Evolutionary conservation across 768 basidiomycete species (phyloP).

Genomic region (Cyclocybe aegerita): DNA sequence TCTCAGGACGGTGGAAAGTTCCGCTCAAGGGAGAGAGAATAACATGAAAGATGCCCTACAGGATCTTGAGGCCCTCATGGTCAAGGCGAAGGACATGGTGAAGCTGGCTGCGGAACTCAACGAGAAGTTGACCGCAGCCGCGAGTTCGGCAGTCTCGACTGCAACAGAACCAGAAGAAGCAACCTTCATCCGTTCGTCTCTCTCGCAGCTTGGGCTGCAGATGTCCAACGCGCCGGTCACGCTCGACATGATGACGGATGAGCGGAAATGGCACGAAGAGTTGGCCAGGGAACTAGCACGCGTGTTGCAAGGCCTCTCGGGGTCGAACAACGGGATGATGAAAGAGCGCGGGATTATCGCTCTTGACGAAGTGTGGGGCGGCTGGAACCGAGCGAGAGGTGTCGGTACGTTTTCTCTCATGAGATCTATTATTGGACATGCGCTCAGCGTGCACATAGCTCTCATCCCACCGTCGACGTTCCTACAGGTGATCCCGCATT

Average conservation of each 20-base stretch:
- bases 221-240: slow-evolving; percentile 81
- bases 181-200: slow-evolving; percentile 83
- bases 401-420: slow-evolving; percentile 57
- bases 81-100: slow-evolving; percentile 92
- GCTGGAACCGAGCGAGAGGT: slow-evolving; percentile 92
- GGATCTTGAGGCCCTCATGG: slow-evolving; percentile 89
- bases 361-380: slow-evolving; percentile 92
- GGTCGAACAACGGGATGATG: slow-evolving; percentile 61
- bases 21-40: slow-evolving; percentile 59
- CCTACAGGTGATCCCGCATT: slow-evolving; percentile 67
- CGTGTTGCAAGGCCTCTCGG: slow-evolving; percentile 54
- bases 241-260: slow-evolving; percentile 83
- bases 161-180: slow-evolving; percentile 75
- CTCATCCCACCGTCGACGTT: slow-evolving; percentile 89
- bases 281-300: slow-evolving; percentile 80
- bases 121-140: slow-evolving; percentile 62
- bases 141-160: slow-evolving; percentile 27
- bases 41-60: slow-evolving; percentile 75
- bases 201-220: slow-evolving; percentile 87
- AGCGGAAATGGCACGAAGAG: slow-evolving; percentile 74
- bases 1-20: slow-evolving; percentile 69
- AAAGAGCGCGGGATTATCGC: slow-evolving; percentile 76
- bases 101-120: slow-evolving; percentile 86
- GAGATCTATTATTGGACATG: slow-evolving; percentile 5
- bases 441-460: slow-evolving; percentile 42